A percentile compares a stretch with the other conserved stretches of the same genome.
phyloP scores from a whole-genome alignment of 2,329 filamentous ascomycete genomes.

The Cytospora piceae region DNA sequence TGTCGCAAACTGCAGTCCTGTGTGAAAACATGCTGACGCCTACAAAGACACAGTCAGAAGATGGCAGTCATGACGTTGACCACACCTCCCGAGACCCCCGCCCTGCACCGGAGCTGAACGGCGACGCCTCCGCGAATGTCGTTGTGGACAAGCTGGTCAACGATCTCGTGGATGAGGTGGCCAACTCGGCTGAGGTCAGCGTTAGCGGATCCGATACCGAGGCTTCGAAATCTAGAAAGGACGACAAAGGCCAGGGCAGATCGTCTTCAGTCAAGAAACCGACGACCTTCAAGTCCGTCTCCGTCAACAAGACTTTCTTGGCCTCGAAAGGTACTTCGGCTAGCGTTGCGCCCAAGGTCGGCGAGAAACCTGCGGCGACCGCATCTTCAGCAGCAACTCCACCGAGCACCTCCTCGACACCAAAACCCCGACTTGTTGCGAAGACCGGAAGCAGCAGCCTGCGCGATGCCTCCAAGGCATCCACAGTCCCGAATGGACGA shows the following conservation, averaged over 20 bases:
- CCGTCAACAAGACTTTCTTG: slow-evolving; percentile 82
- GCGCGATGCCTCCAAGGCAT: slow-evolving; percentile 54
- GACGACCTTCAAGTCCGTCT: slow-evolving; percentile 80
- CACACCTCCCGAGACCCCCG: slow-evolving; percentile 16
- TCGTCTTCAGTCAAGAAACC: slow-evolving; percentile 71
- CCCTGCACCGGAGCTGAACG: slow-evolving; percentile 47
- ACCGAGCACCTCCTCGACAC: slow-evolving; percentile 50
- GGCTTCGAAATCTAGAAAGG: slow-evolving; percentile 62
- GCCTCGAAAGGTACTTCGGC: slow-evolving; percentile 65
- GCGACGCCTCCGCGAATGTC: slow-evolving; percentile 53
- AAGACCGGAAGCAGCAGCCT: slow-evolving; percentile 64
- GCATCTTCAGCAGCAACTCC: slow-evolving; percentile 48
- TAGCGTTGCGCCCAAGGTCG: slow-evolving; percentile 51
- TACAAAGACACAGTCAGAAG: slow-evolving; percentile 37
- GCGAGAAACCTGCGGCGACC: slow-evolving; percentile 53
- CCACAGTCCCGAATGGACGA: slow-evolving; percentile 43
- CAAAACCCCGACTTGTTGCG: slow-evolving; percentile 73
- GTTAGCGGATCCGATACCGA: slow-evolving; percentile 77
- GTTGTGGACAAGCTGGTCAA: slow-evolving; percentile 61
- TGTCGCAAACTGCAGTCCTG: slow-evolving; percentile 41
- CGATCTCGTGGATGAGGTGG: slow-evolving; percentile 60
- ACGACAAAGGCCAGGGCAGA: slow-evolving; percentile 62
- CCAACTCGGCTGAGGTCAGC: slow-evolving; percentile 68
- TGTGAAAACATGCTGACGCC: slow-evolving; percentile 51
- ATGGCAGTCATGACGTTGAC: slow-evolving; percentile 28